Conservation (phyloP, 2,329 filamentous ascomycete genomes). For the Paraphoma sp. region DNA sequence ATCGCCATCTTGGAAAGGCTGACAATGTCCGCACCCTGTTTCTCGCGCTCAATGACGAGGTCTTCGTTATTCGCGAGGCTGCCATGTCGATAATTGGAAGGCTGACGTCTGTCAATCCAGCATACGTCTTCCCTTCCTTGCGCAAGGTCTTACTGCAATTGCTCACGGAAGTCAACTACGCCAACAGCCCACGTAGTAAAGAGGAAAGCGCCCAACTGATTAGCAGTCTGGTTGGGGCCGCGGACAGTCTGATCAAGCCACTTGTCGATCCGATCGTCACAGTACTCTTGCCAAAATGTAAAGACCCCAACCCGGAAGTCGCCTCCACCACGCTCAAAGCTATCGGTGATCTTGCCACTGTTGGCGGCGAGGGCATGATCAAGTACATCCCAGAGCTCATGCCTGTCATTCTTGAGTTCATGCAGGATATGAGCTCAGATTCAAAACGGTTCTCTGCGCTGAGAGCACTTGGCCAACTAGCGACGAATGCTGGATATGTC, state of each 20-base stretch:
- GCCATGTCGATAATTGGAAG: conserved; percentile 96
- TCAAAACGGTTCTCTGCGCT: conserved; percentile 90
- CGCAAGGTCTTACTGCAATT: conserved; percentile 96
- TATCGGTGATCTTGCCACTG: conserved; percentile 90
- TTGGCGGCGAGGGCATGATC: conserved; percentile 93
- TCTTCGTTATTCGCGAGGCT: conserved; percentile 90
- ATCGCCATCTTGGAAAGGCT: conserved; percentile 94
- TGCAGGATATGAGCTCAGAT: conserved; percentile 92
- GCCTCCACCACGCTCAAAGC: conserved; percentile 95
- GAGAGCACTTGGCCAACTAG: conserved; percentile 87
- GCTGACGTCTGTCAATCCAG: conserved; percentile 87
- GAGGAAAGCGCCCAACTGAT: conserved; percentile 95
- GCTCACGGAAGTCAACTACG: conserved; percentile 94
- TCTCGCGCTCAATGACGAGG: conserved; percentile 92
- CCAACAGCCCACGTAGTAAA: conserved; percentile 91
- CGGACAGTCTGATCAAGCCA: conserved; percentile 89
- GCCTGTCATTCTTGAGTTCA: conserved; percentile 90
- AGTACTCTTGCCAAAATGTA: conserved; percentile 90
- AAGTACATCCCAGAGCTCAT: conserved; percentile 90
- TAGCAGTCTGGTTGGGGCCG: conserved; percentile 90
- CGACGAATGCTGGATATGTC: conserved; percentile 96
- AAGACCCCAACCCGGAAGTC: conserved; percentile 83
- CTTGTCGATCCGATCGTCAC: conserved; percentile 97
- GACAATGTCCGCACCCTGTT: conserved; percentile 97
- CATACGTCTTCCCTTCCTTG: conserved; percentile 94